Conservation (phyloP, 805 yeast genomes). For the Nakazawaea laoshanensis region DNA sequence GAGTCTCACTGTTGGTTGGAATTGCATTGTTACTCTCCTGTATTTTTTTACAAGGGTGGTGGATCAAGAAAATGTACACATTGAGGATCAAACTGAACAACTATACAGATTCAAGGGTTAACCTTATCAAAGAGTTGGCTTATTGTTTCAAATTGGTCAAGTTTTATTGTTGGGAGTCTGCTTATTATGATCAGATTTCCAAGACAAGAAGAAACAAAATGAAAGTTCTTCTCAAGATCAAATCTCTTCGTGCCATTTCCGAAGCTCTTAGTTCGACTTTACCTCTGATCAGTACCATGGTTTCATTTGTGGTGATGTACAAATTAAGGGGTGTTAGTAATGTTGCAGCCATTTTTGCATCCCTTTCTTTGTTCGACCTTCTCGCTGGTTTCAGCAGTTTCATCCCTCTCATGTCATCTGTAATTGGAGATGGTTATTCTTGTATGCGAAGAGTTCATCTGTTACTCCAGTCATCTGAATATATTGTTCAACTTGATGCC, state of each 20-base stretch:
- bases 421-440: constrained; percentile 45
- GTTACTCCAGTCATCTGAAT: constrained; percentile 28
- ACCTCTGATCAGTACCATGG: constrained; percentile 65
- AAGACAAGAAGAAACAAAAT: constrained; percentile 56
- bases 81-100: constrained; percentile 48
- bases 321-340: constrained; percentile 25
- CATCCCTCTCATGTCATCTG: constrained; percentile 60
- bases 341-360: constrained; percentile 62
- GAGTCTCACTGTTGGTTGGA: constrained; percentile 69
- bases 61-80: constrained; percentile 43
- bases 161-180: constrained; percentile 85
- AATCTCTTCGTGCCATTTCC: constrained; percentile 49
- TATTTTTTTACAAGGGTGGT: constrained; percentile 32
- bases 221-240: constrained; percentile 49
- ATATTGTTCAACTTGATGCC: not conserved
- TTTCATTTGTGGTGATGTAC: constrained; percentile 33
- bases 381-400: constrained; percentile 53
- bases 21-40: constrained; percentile 46
- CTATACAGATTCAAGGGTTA: constrained; percentile 71
- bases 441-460: constrained; percentile 48
- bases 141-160: constrained; percentile 75
- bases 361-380: constrained; percentile 57
- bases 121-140: constrained; percentile 68
- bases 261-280: constrained; percentile 59
- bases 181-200: constrained; percentile 52